Evolutionary conservation across 352 stramenopile genomes (phyloP), one percentile per base, ranked within the genome.

Genomic region (Phytopythium delawarense): DNA sequence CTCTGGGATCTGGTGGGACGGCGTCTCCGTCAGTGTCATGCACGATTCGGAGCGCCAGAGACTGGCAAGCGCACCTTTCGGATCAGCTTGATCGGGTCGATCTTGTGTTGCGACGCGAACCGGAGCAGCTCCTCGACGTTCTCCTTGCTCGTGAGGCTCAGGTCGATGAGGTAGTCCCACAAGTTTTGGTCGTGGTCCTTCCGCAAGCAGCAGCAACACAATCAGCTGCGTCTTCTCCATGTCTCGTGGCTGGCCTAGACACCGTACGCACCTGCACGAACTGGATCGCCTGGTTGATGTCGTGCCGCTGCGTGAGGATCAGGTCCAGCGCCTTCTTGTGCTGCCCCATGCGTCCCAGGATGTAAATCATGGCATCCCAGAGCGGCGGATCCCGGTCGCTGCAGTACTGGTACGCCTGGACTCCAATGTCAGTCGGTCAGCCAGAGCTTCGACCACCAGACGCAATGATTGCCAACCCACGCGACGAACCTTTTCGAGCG

Each of bases 281-380:
- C 57, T 89, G 81, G 42, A 94, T 92, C 4, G 86, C 83, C 54
- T 92, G 81, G 58, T 90, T 87, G 53, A 94, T 88, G 54, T 94
- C 83, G 11, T 72, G 71, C 56, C 85, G 82, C 62, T 94, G 86
- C 7, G 83, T 94, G 57, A 92, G 68, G 55, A 94, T 92, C 16
- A 94, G 62, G 59, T 94, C 86, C 5, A 94, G 72, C 12, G 86
- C 86, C 42, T 87, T 85, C 78, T 92, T 92, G 70, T 94, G 81
- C 49, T 94, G 83, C 8, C 86, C 86, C 86, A 94, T 92, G 50
- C 86, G 86, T 23, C 86, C 84, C 30, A 94, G 61, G 55, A 92
- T 89, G 66, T 92, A 94, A 61, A 94, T 92, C 86, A 94, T 94
- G 15, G 86, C 81, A 53, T 92, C 83, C 83, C 83, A 94, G 1